phyloP scores from a whole-genome alignment of 2,329 filamentous ascomycete species.

The Colletotrichum phormii region DNA sequence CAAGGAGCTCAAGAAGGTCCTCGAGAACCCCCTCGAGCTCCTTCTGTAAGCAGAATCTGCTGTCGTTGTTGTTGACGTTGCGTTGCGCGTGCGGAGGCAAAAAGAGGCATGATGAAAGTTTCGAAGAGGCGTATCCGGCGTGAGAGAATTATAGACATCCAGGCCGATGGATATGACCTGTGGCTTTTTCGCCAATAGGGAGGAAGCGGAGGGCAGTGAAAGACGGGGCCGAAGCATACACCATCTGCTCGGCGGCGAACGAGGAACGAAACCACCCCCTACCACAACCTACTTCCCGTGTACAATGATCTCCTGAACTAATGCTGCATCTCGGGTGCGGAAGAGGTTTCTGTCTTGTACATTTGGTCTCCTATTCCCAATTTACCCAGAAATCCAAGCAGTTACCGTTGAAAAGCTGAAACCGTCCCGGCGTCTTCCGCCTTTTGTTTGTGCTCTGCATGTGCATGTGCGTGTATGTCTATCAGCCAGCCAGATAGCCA shows the following conservation, averaged over 20 bases:
- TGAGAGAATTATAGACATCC: slow-evolving; percentile 28
- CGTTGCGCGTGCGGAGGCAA: not conserved
- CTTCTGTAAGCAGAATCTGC: slow-evolving; percentile 73
- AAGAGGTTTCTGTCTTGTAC: slow-evolving; percentile 45
- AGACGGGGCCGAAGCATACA: slow-evolving; percentile 22
- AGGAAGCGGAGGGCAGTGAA: slow-evolving; percentile 32
- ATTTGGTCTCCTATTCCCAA: slow-evolving; percentile 41
- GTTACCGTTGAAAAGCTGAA: slow-evolving; percentile 35
- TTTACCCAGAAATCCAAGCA: slow-evolving; percentile 40
- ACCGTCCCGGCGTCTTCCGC: not conserved
- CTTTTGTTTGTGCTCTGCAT: not conserved
- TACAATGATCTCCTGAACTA: slow-evolving; percentile 56
- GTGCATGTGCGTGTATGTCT: not conserved
- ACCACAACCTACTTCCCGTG: slow-evolving; percentile 49
- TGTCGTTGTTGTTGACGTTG: not conserved
- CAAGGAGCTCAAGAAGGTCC: slow-evolving; percentile 93
- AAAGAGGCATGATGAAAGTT: slow-evolving; percentile 30
- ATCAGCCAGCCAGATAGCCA: not conserved
- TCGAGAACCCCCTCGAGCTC: slow-evolving; percentile 97
- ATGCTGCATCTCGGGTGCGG: slow-evolving; percentile 49
- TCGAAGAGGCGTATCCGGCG: slow-evolving; percentile 29
- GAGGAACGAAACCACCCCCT: slow-evolving; percentile 27
- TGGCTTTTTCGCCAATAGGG: slow-evolving; percentile 26
- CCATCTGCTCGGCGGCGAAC: slow-evolving; percentile 31
- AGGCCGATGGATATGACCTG: slow-evolving; percentile 30